Percentiles rank a stretch among this genome's conserved stretches.
These are phyloP conservation scores for Cryptococcus sp. DNA, from an alignment of 1,284 basidiomycete species.

Conservation along the genomic window DNA sequence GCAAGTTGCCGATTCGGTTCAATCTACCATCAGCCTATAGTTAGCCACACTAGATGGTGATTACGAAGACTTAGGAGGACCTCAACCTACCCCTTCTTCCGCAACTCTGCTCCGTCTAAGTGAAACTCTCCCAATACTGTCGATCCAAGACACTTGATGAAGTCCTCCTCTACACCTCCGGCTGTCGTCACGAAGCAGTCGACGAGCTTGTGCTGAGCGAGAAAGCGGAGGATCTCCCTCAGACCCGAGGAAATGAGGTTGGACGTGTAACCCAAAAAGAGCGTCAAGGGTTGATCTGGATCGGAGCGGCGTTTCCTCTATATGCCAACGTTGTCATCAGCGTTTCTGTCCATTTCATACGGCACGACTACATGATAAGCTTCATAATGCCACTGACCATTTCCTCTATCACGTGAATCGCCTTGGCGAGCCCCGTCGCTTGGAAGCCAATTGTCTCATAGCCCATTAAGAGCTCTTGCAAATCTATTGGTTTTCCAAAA, in stretches of 20 bases:
- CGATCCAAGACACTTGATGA: constrained; percentile 96
- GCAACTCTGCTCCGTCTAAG: constrained; percentile 83
- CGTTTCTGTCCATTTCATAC: too few species aligned
- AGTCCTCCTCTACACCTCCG: constrained; percentile 97
- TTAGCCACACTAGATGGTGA: background rate
- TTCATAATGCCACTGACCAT: constrained; percentile 46
- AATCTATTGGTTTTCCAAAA: constrained; percentile 69
- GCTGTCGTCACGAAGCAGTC: constrained; percentile 93
- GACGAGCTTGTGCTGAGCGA: constrained; percentile 92
- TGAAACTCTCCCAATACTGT: constrained; percentile 95
- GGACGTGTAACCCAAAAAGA: constrained; percentile 98
- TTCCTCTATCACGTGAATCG: constrained; percentile 61
- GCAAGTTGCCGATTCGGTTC: constrained; percentile 96
- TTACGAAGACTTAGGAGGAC: too few species aligned
- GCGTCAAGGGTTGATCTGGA: constrained; percentile 56
- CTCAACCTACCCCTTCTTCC: constrained; percentile 65
- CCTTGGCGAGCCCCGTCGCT: constrained; percentile 83
- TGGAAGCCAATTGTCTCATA: constrained; percentile 96
- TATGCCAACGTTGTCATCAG: background rate
- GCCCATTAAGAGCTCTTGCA: constrained; percentile 71
- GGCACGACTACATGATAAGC: too few species aligned
- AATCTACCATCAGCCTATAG: constrained; percentile 54
- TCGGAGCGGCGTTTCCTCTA: constrained; percentile 45
- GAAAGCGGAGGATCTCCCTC: constrained; percentile 86
- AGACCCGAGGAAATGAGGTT: constrained; percentile 98